Base-by-base conservation (phyloP, 306 rosid genomes). In the Glycine latifolia region DNA sequence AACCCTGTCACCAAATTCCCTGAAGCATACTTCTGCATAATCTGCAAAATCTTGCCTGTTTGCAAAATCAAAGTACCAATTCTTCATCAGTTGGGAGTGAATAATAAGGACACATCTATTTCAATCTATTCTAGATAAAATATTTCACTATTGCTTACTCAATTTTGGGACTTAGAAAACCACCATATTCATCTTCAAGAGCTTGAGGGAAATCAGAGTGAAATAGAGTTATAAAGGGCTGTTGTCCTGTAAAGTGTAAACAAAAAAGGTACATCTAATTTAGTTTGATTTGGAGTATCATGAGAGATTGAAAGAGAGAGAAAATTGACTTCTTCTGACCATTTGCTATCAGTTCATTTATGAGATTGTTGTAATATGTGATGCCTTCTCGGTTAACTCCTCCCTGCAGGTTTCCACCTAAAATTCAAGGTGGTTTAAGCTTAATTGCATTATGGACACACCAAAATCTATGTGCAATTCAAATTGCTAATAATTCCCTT, bases 1-100 rank as follows among this genome's bases (percentile, higher is more conserved):
- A 53, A 92, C 94, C 58, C 91, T 79, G 75, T 92, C 92, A 5
- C 97, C 97, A 71, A 92, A 92, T 66, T 87, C 86, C 82, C 82
- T 81, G 49, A 86, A 92, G 82, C 97, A 92, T 3, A 92, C 67
- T 33, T 92, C 91, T 52, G 90, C 94, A 63, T 88, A 91, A 78
- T 86, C 52, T 8, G 81, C 77, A 63, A 75, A 92, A 63, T 92
- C 91, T 60, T 73, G 65, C 68, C 94, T 91, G 87, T 81, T 77
- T 44, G 3, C 33, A 65, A 17, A 68, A 54, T 39, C 17, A 61
- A 68, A 71, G 10, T 8, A 53, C 31, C 50, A 72, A 67, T 78
- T 78, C 69, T 73, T 46, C 15, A 60, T 14, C 17, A 54, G n/a
- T n/a, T 62, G 43, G 49, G 41, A 73, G 17, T 71, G n/a, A 79